Evolutionary conservation across 257 asterid genomes (phyloP), one percentile per base, ranked within the genome.

Genomic region (Rehmannia glutinosa): DNA sequence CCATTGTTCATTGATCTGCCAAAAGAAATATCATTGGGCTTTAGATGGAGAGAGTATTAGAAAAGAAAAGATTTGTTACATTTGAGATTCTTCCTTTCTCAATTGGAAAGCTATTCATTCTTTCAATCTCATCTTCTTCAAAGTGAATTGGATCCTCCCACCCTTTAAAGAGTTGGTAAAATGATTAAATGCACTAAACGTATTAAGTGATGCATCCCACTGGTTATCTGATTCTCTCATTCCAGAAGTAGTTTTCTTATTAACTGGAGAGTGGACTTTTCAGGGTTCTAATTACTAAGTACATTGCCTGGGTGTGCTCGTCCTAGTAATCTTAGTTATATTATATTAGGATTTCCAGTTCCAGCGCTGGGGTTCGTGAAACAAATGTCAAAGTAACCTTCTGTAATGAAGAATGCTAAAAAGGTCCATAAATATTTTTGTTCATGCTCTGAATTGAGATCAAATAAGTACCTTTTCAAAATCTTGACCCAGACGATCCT

Each of bases 261-360:
- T n/a, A n/a, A n/a, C n/a, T n/a, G n/a, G n/a, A n/a, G n/a, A n/a
- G n/a, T n/a, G n/a, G n/a, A n/a, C n/a, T n/a, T n/a, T n/a, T n/a
- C n/a, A n/a, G n/a, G n/a, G n/a, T n/a, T n/a, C n/a, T n/a, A n/a
- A n/a, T n/a, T n/a, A n/a, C 38, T 9, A 8, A 8, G 59, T 52
- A 23, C 35, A 52, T 52, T 52, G 59, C 16, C 16, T 52, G 16
- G 16, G 36, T 52, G 59, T 19, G 35, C 59, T 23, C 61, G n/a
- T 21, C 61, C 61, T 53, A 53, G 38, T 53, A 20, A 53, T 53
- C 61, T 53, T 53, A 53, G 38, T 53, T 19, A 13, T 53, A 53
- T 27, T 27, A 25, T 53, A 11, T 53, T 53, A 27, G 61, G 61
- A 25, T 27, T 53, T 27, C 61, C 38, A 24, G 20, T 11, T 19